Base-by-base conservation (phyloP, 345 rosid genomes). In the Populus nigra region DNA sequence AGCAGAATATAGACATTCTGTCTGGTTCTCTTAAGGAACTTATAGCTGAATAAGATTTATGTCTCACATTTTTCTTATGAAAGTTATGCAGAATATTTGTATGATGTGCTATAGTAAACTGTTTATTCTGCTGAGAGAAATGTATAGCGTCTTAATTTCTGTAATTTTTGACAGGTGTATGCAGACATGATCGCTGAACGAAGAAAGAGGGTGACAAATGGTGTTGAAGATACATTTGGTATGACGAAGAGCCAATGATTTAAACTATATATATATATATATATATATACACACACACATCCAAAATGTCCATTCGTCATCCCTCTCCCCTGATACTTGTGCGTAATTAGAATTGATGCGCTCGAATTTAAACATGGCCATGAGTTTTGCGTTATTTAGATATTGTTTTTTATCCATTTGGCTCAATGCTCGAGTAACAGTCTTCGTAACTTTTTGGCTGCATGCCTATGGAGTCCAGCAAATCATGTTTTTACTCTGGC, bases 221-320 rank as follows among this genome's bases (percentile, higher is more conserved):
- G 96, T 43, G 79, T n/a, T 61, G 99, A 95, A 84, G 97, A 93
- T 82, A 93, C 87, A 50, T 93, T 87, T 80, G 99, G 98, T 79
- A 43, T 15, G 83, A 83, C 76, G 73, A 90, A 86, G 89, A 85
- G 73, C 76, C 89, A 76, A 16, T 88, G 84, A 86, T 62, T 65
- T 25, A 12, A 70, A 23, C 2, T 15, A 1, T 27, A 29, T 35
- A 13, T 8, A 23, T 25, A 41, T 0, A 4, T 0, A 4, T 5
- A 0, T 0, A 4, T 4, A 4, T 5, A 0, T 0, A 4, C 4
- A 3, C 35, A 3, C 35, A 0, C 36, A 4, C 45, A 10, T 41
- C 45, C 16, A 15, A 74, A 23, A 31, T 76, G 36, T 45, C 59
- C 39, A 9, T 16, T 27, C 53, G 23, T 7, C 3, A 2, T 53